Evolutionary conservation across 179 eudicot genomes (phyloP).

Genomic region (Beta lomatogona): DNA sequence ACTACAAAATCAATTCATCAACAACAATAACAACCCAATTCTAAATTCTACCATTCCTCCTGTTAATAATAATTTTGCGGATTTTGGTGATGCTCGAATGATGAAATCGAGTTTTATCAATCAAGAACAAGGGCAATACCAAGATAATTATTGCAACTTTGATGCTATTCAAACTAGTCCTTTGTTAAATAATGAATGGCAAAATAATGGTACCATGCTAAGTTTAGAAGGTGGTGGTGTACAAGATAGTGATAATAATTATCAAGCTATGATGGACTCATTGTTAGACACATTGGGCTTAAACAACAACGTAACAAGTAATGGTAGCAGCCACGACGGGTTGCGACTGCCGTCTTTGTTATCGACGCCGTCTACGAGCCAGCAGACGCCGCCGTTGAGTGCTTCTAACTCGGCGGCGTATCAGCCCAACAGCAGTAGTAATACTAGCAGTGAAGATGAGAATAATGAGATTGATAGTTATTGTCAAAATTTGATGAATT

Average conservation of each 20-base stretch:
- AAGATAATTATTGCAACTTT: conserved; percentile 25
- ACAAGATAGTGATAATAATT: conserved; percentile 9
- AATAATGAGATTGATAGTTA: conserved; percentile 85
- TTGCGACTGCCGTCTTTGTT: conserved; percentile 39
- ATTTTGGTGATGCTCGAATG: conserved; percentile 33
- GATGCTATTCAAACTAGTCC: conserved; percentile 2
- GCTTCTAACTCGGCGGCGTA: conserved; percentile 43
- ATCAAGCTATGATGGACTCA: conserved; percentile 39
- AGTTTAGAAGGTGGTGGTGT: background rate
- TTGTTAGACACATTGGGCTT: conserved; percentile 42
- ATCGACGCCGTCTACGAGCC: conserved; percentile 65
- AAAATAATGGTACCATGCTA: conserved; percentile 18
- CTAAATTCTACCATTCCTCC: conserved; percentile 15
- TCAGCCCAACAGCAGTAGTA: conserved; percentile 36
- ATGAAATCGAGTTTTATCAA: conserved; percentile 30
- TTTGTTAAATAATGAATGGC: conserved; percentile 35
- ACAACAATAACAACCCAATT: conserved; percentile 22
- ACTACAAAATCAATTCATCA: conserved; percentile 17
- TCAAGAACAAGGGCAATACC: conserved; percentile 22
- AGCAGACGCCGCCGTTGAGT: conserved; percentile 47
- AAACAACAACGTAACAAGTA: conserved; percentile 14
- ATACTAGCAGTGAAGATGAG: conserved; percentile 53
- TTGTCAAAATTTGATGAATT: conserved; percentile 52
- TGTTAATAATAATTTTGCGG: background rate
- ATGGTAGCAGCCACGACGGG: conserved; percentile 28